A percentile compares a stretch with the other conserved stretches of the same genome.
Conservation (phyloP, 1,139 yeast species). For the Torulaspora globosa region DNA sequence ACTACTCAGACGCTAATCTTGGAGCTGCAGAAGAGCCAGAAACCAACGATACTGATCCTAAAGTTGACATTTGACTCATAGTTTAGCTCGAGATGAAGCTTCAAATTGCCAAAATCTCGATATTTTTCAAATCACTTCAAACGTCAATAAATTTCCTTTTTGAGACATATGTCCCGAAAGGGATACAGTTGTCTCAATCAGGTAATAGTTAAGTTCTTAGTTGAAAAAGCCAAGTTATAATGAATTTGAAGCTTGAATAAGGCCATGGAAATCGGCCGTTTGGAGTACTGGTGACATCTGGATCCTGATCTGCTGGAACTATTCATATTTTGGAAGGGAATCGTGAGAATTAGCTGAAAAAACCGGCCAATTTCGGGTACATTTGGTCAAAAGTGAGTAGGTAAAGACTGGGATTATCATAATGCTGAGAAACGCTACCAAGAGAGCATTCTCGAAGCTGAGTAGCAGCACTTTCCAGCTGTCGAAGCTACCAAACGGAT, state of each 20-base stretch:
- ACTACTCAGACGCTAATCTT: background rate
- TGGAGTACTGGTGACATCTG: background rate
- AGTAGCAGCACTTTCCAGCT: conserved; percentile 30
- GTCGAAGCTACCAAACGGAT: conserved; percentile 67
- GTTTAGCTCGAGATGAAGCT: background rate
- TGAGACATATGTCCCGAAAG: background rate
- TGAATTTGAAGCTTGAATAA: background rate
- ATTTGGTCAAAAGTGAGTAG: background rate
- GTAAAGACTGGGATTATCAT: background rate
- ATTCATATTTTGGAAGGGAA: background rate
- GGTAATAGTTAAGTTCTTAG: background rate
- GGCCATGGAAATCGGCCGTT: background rate
- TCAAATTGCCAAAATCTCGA: background rate
- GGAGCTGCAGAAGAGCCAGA: background rate
- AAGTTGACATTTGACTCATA: background rate
- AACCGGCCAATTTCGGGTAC: background rate
- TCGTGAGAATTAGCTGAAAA: background rate
- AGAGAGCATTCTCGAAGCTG: conserved; percentile 17
- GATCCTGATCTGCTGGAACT: background rate
- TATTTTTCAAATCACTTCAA: background rate
- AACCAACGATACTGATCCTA: background rate
- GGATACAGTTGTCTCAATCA: background rate
- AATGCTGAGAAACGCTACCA: conserved; percentile 15
- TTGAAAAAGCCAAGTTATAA: background rate
- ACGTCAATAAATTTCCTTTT: background rate